phyloP scores from a whole-genome alignment of 1,284 basidiomycete species.

The Naganishia cerealis region DNA sequence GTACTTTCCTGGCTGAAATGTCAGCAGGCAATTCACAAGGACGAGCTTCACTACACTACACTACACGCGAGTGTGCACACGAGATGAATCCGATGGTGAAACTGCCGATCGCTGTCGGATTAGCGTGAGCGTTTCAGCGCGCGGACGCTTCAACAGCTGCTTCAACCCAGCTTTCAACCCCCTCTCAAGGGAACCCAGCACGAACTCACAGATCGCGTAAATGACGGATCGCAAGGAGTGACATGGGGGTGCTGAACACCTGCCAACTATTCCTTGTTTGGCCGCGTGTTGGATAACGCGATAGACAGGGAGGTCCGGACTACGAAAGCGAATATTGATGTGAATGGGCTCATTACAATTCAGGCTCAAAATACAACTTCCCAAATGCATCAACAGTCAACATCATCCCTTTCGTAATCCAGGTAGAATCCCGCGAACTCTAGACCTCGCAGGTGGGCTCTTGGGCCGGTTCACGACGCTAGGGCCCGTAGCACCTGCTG shows the following conservation, averaged over 20 bases:
- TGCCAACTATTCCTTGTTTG: no score
- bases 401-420: conserved; percentile 14
- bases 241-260: no score
- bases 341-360: not conserved
- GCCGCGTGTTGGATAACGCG: no score
- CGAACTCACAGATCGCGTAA: not conserved
- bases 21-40: no score
- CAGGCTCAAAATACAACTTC: conserved; percentile 3
- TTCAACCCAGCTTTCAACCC: not conserved
- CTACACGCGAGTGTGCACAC: not conserved
- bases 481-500: conserved; percentile 44
- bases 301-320: no score
- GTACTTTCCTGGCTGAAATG: no score
- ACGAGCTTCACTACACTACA: no score
- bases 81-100: not conserved
- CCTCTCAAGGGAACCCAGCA: no score
- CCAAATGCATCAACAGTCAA: not conserved
- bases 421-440: conserved; percentile 12
- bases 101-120: not conserved
- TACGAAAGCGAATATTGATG: no score
- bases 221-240: no score
- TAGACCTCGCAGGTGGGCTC: conserved; percentile 33
- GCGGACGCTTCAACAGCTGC: not conserved
- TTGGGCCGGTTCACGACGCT: conserved; percentile 34
- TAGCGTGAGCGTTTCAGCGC: not conserved